Percentiles rank a stretch among this genome's conserved stretches.
Evolutionary conservation across 177 flowering plant species (phyloP).

Genomic region (Vitis hybrid): DNA sequence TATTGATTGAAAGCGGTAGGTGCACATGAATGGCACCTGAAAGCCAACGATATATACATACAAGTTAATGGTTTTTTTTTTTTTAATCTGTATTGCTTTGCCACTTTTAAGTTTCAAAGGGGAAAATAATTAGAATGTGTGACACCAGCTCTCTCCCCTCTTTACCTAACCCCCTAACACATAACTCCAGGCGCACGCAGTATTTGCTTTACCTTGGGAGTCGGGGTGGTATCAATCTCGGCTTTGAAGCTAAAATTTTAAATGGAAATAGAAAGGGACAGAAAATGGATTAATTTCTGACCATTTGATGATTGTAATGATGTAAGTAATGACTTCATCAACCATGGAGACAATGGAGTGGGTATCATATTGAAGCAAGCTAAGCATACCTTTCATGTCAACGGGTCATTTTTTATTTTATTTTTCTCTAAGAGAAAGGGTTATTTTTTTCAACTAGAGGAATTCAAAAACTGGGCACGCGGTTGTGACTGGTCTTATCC

Average conservation of each 20-base stretch:
- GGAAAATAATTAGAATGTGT: conserved; percentile 9
- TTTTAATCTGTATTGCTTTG: too few species aligned
- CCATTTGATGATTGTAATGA: conserved; percentile 12
- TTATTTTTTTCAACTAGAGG: not conserved
- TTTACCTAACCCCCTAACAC: conserved; percentile 10
- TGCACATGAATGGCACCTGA: too few species aligned
- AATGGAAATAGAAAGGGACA: conserved; percentile 23
- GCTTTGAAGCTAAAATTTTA: conserved; percentile 20
- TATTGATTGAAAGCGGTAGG: too few species aligned
- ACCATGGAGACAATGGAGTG: conserved; percentile 14
- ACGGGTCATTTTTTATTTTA: not conserved
- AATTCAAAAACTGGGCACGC: not conserved
- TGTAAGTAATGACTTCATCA: conserved; percentile 25
- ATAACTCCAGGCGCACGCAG: not conserved
- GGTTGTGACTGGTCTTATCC: too few species aligned
- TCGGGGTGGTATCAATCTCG: conserved; percentile 7
- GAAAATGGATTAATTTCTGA: not conserved
- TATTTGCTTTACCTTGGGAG: conserved; percentile 9
- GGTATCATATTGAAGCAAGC: conserved; percentile 12
- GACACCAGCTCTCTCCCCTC: not conserved
- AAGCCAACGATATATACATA: not conserved
- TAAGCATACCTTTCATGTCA: not conserved
- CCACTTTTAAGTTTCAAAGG: not conserved
- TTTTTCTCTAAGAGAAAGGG: not conserved
- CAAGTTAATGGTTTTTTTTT: not conserved